Evolutionary conservation across 352 stramenopile genomes (phyloP).

Genomic region (Thalassiosira ordinaria): DNA sequence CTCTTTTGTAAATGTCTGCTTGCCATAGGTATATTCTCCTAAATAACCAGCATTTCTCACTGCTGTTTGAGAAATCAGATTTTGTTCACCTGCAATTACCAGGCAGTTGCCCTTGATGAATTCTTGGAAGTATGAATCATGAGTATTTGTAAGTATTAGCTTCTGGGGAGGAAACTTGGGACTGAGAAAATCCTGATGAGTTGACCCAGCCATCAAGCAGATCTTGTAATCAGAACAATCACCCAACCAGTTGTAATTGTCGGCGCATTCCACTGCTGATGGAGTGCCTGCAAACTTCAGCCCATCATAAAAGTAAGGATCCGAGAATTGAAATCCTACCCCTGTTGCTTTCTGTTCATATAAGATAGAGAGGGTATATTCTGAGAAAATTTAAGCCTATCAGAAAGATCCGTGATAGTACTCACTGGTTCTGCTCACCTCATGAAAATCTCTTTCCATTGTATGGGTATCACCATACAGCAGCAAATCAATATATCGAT

Average conservation of each 20-base stretch:
- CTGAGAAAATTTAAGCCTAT: not conserved
- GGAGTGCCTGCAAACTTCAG: conserved; percentile 38
- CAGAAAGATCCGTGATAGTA: not conserved
- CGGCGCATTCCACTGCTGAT: conserved; percentile 41
- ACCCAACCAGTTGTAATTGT: conserved; percentile 16
- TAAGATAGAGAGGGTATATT: not conserved
- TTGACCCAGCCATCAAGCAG: conserved; percentile 42
- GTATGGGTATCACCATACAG: conserved; percentile 16
- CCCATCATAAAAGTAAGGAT: conserved; percentile 58
- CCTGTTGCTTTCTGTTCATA: not conserved
- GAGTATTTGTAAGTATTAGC: not conserved
- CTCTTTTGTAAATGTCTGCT: conserved; percentile 32
- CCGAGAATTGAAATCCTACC: conserved; percentile 35
- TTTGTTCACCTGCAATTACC: conserved; percentile 42
- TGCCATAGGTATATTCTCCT: conserved; percentile 23
- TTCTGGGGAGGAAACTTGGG: conserved; percentile 7
- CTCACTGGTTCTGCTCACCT: not conserved
- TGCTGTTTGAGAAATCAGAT: conserved; percentile 20
- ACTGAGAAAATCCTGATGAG: conserved; percentile 17
- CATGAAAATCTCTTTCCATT: conserved; percentile 18
- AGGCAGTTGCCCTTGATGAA: conserved; percentile 48
- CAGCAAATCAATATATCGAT: conserved; percentile 8
- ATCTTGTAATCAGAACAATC: conserved; percentile 44
- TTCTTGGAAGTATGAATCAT: not conserved
- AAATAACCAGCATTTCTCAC: conserved; percentile 17